A percentile compares a stretch with the other conserved stretches of the same genome.
These are phyloP conservation scores for Chrysanthemum seticuspe DNA, from an alignment of 129 eudicot species.

Conservation along the genomic window DNA sequence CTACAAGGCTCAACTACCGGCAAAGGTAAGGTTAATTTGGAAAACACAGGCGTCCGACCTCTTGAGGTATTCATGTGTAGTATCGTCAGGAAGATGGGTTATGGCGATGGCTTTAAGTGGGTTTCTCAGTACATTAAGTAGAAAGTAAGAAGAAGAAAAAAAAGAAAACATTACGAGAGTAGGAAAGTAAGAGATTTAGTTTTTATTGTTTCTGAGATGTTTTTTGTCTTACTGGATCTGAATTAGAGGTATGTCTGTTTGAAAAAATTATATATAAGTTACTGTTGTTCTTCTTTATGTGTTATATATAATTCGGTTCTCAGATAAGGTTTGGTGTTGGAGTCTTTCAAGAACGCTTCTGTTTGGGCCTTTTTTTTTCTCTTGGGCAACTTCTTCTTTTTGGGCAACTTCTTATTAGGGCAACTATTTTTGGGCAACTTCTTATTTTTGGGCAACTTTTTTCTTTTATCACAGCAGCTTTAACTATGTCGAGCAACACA, in stretches of 20 bases:
- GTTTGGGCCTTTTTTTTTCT: too few species aligned
- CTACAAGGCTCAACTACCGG: constrained; percentile 76
- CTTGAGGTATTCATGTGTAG: constrained; percentile 98
- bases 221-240: not conserved
- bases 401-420: too few species aligned
- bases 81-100: constrained; percentile 93
- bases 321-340: too few species aligned
- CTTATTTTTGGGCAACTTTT: too few species aligned
- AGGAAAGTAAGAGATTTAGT: constrained; percentile 12
- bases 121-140: constrained; percentile 91
- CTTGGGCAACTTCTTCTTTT: too few species aligned
- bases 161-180: not conserved
- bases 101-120: constrained; percentile 99
- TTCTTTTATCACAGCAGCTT: too few species aligned
- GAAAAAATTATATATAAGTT: constrained; percentile 4
- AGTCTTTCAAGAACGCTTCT: too few species aligned
- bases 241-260: constrained; percentile 1
- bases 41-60: constrained; percentile 82
- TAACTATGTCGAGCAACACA: too few species aligned
- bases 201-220: constrained; percentile 7
- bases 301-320: too few species aligned
- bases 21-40: constrained; percentile 81
- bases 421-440: too few species aligned
- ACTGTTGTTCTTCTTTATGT: not conserved
- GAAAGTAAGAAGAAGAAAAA: not conserved